Base-by-base conservation (phyloP, 2,329 filamentous ascomycete species). In the Sporothrix pallida region DNA sequence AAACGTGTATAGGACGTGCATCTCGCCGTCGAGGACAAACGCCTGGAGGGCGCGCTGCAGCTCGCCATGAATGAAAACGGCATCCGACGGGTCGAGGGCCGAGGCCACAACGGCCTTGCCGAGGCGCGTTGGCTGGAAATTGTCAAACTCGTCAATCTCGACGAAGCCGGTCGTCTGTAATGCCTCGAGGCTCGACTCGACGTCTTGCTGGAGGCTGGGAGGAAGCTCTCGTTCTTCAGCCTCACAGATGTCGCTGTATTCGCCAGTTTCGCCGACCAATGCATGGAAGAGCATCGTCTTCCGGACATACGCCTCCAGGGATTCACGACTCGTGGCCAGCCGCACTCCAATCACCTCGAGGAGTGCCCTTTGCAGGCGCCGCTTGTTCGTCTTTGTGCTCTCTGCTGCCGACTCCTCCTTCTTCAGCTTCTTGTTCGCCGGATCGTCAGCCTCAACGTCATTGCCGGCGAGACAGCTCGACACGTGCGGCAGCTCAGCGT, bases 21-120 rank as follows among this genome's bases (percentile, higher is more conserved):
- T 91, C 75, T 95, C 92, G 3, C 91, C 90, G 78, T 94, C 92
- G 88, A 95, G 90, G 13, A 94, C 92, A 78, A 95, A 94, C 0
- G 90, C 91, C 75, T 87, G 84, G 2, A 94, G 84, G 0, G 92
- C 91, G 76, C 87, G 87, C 73, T 86, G 86, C 67, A 94, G 84
- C 80, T 95, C 92, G 63, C 88, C 85, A 77, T 94, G 84, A 20
- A 94, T 86, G 77, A 94, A 94, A 0, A 93, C 81, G 0, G 92
- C 92, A 77, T 94, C 92, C 74, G 93, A 91, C 0, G 92, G 92
- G 70, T 92, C 88, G 50, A 95, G 87, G 1, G 90, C 89, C 2
- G 92, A 93, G 10, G 90, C 88, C 31, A 94, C 92, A 31, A 93
- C 88, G 1, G 92, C 92, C 76, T 87, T 88, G 20, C 92, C 92